Evolutionary conservation across 75 land plant species (phyloP), one percentile per base, ranked within the genome.

Genomic region (Larix kaempferi): DNA sequence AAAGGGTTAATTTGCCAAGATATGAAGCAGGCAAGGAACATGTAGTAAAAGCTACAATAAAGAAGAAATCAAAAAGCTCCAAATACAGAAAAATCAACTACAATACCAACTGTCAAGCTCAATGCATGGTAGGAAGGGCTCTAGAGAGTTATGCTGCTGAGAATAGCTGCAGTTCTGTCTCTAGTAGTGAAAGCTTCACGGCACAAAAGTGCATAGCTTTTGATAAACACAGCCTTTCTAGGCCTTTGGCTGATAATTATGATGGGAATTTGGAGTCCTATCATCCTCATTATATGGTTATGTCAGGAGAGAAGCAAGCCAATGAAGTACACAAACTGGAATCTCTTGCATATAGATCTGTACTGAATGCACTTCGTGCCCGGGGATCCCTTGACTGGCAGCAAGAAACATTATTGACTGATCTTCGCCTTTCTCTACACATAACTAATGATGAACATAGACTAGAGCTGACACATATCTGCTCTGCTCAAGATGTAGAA

Each of bases 381-480:
- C 74, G 74, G 44, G 74, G 74, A 71, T 41, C 23, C 39, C 74
- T 71, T 44, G 54, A 39, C 26, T 71, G 74, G 74, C 74, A 44
- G 11, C 74, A 71, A 19, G 74, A 71, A 21, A 23, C 39, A 21
- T 41, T 71, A 44, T 22, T 71, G 23, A 71, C 74, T 8, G 74
- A 71, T 71, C 74, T 71, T 39, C 74, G 74, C 54, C 74, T 71
- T 71, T 71, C 74, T 44, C 74, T 71, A 23, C 55, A 71, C 26
- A 71, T 71, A 41, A 19, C 74, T 11, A 44, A 41, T n/a, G 74
- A 71, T 44, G 74, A 71, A 22, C 74, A 71, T 71, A 71, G 74
- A 21, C 54, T 71, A 39, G 74, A 71, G 74, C 26, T 71, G 74
- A 44, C 74, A 44, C 17, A 71, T 41, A 71, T 71, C 55, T 44